Evolutionary conservation across 1,284 basidiomycete genomes (phyloP).

Genomic region (Leucoagaricus sp.): DNA sequence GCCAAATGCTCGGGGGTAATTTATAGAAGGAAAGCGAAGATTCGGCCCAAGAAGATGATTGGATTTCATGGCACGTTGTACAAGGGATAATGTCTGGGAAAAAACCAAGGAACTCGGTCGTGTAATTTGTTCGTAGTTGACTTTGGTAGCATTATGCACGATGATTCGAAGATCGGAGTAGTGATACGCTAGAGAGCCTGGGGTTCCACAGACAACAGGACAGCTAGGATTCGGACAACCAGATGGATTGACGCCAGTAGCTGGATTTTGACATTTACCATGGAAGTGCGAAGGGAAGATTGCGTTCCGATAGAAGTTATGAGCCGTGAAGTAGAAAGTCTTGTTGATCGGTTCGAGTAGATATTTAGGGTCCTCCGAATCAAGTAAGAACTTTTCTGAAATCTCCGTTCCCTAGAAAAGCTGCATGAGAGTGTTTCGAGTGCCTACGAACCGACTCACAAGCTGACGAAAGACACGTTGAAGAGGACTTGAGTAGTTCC

Average conservation of each 20-base stretch:
- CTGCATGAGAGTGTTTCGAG: no score
- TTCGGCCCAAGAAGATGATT: not conserved
- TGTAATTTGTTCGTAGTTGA: slow-evolving; percentile 39
- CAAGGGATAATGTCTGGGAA: slow-evolving; percentile 5
- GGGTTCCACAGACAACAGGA: slow-evolving; percentile 73
- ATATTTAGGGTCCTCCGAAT: slow-evolving; percentile 17
- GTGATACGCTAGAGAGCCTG: slow-evolving; percentile 75
- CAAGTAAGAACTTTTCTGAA: slow-evolving; percentile 34
- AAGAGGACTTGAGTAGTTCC: slow-evolving; percentile 49
- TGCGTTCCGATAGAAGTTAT: slow-evolving; percentile 42
- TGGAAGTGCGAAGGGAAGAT: slow-evolving; percentile 73
- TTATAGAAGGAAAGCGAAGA: not conserved
- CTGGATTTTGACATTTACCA: slow-evolving; percentile 62
- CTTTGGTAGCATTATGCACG: slow-evolving; percentile 47
- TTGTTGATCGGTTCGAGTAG: slow-evolving; percentile 49
- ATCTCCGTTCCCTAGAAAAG: slow-evolving; percentile 27
- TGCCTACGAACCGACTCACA: slow-evolving; percentile 40
- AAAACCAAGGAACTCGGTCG: slow-evolving; percentile 28
- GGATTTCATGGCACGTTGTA: not conserved
- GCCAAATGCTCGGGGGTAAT: not conserved
- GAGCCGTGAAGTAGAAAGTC: slow-evolving; percentile 47
- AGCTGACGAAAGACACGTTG: slow-evolving; percentile 35
- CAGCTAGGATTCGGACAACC: slow-evolving; percentile 81
- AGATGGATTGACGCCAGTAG: slow-evolving; percentile 52
- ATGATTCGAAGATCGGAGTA: slow-evolving; percentile 51